Percentiles rank a stretch among this genome's conserved stretches.
Conservation (phyloP, 1,284 basidiomycete genomes). For the Leccinum angustisporum region DNA sequence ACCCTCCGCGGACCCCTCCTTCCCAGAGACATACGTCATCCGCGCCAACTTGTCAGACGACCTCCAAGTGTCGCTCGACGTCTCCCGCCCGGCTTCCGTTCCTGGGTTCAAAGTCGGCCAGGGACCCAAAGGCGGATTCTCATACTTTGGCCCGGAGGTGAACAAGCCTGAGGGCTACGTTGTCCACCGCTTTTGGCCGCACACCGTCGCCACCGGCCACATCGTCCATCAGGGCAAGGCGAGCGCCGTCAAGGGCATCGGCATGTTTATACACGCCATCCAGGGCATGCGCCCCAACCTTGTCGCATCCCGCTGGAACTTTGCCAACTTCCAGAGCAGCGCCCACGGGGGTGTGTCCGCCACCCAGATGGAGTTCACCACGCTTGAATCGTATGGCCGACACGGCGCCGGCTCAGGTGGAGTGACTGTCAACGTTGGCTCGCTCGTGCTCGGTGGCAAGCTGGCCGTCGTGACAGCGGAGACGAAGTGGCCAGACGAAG, state of each 20-base stretch:
- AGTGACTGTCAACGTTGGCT: constrained; percentile 83
- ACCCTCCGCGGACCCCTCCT: constrained; percentile 60
- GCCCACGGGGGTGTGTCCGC: constrained; percentile 78
- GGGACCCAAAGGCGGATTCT: constrained; percentile 86
- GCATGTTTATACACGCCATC: constrained; percentile 95
- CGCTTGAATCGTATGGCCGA: constrained; percentile 73
- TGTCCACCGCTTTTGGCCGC: constrained; percentile 91
- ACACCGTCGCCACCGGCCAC: constrained; percentile 64
- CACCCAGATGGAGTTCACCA: constrained; percentile 96
- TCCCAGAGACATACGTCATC: constrained; percentile 78
- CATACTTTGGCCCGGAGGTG: constrained; percentile 81
- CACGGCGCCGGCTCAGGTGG: constrained; percentile 76
- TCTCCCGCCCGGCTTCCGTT: constrained; percentile 66
- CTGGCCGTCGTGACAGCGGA: constrained; percentile 72
- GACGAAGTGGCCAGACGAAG: constrained; percentile 66
- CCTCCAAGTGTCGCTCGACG: constrained; percentile 78
- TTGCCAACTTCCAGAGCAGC: constrained; percentile 83
- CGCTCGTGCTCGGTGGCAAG: constrained; percentile 77
- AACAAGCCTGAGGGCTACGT: constrained; percentile 85
- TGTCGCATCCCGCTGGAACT: constrained; percentile 95
- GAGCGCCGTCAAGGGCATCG: constrained; percentile 69
- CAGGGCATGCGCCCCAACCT: constrained; percentile 98
- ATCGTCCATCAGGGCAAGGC: constrained; percentile 75
- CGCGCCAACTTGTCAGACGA: constrained; percentile 79
- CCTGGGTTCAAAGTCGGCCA: constrained; percentile 93